A percentile compares a stretch with the other conserved stretches of the same genome.
phyloP scores from a whole-genome alignment of 2,329 filamentous ascomycete species.

The Colletotrichum neosansevieriae region DNA sequence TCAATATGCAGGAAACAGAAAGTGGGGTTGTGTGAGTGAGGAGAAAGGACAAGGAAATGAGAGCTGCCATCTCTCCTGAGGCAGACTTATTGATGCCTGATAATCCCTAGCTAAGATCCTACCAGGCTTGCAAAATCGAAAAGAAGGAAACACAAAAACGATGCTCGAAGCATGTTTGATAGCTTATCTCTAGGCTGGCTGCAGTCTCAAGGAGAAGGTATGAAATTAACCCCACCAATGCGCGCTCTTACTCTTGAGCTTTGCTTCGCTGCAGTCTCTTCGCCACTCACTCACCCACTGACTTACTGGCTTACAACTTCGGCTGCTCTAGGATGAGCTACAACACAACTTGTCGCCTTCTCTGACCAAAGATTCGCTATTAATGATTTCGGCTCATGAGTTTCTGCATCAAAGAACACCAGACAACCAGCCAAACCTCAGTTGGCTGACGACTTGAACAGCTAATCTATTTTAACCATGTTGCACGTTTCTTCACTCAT shows the following conservation, averaged over 20 bases:
- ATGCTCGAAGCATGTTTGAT: background rate
- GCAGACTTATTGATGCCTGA: conserved; percentile 25
- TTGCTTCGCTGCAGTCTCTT: background rate
- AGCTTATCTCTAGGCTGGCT: background rate
- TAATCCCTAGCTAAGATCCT: background rate
- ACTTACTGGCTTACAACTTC: too few relatives aligned
- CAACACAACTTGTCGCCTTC: too few relatives aligned
- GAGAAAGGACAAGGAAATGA: conserved; percentile 13
- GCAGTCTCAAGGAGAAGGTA: background rate
- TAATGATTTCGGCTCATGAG: too few relatives aligned
- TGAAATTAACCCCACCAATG: conserved; percentile 6
- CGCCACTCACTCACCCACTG: background rate
- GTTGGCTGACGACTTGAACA: too few relatives aligned
- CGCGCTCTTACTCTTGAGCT: background rate
- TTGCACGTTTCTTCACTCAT: too few relatives aligned
- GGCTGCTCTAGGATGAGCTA: too few relatives aligned
- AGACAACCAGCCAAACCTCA: too few relatives aligned
- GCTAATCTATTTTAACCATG: too few relatives aligned
- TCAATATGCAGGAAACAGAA: background rate
- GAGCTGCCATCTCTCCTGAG: conserved; percentile 16
- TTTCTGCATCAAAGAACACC: too few relatives aligned
- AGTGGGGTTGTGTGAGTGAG: conserved; percentile 19
- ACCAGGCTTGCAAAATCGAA: background rate
- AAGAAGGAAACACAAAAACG: background rate
- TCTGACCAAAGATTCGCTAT: too few relatives aligned